Evolutionary conservation across 805 yeast species (phyloP), one percentile per base, ranked within the genome.

Genomic region (Starmerella cellae): DNA sequence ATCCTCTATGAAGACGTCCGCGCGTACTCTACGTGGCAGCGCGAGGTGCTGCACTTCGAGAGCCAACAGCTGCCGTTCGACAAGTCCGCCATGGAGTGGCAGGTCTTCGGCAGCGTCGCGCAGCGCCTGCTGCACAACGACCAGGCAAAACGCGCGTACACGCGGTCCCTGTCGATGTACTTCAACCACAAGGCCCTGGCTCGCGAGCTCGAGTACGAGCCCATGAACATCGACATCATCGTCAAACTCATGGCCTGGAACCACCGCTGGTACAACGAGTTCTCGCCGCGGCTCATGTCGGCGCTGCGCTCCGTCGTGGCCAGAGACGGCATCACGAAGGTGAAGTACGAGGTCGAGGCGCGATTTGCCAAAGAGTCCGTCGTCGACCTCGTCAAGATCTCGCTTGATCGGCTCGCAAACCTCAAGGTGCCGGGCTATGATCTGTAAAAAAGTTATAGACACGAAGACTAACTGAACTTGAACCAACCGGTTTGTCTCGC

Each of bases 181-280:
- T 91, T 91, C 59, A 78, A 94, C 0, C 82, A 91, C 26, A 74
- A 75, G 47, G 77, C 91, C 1, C 76, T 85, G 21, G 70, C 82
- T 56, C 81, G 79, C 53, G 63, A 88, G 58, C 65, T 91, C 47
- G 75, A 70, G 43, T 61, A 58, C 49, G 38, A 68, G 27, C 44
- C 49, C 9, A 67, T 69, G 48, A 74, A 83, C 11, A 66, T 87
- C 45, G 84, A 79, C 44, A 64, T 79, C 19, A 62, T 77, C 43
- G 82, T 87, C 28, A 81, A 80, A 54, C 65, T 91, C 41, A 65
- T 79, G n/a, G 94, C 91, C n/a, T 93, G 97, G 96, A 81, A 84
- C 57, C 96, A 87, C 61, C 74, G 98, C 57, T 91, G 98, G 98
- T 93, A 88, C 63, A 73, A 78, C 49, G 95, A 88, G 51, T 88